Evolutionary conservation across 495 filamentous ascomycete genomes (phyloP), one percentile per base, ranked within the genome.

Genomic region (Aspergillus sparsus): DNA sequence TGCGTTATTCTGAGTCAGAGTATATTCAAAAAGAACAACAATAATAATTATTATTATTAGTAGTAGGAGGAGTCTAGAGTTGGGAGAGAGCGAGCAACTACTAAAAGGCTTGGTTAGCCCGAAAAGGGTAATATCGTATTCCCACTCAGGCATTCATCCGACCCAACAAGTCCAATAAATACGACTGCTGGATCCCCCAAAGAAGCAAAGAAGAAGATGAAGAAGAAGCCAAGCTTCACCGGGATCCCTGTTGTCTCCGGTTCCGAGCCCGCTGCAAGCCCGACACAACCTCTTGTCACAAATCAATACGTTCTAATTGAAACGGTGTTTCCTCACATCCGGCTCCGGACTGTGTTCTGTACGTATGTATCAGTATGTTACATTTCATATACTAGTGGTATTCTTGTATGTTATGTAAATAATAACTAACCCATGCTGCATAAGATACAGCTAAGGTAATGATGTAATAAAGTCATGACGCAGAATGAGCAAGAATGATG

Each of bases 51-150:
- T 27, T 27, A 27, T 27, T 27, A 1, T 27, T 27, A 27, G 21
- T 1, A 27, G 21, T 27, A 1, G 21, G 3, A 27, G 21, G 21
- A 27, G 21, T 27, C 21, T 27, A 27, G 21, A 27, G 21, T 27
- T 27, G 21, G 21, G 21, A 27, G 21, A 3, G 21, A 27, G 21
- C 21, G 21, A 27, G 21, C 21, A 27, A 27, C 21, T 27, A 27
- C 21, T 27, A 27, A 27, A 27, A 27, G 21, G 21, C 21, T 27
- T 27, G 21, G 21, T 27, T 41, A 9, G 16, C 11, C 44, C 15
- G 16, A 47, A 47, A 18, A n/a, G n/a, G 15, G 44, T 47, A 47
- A 47, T 47, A 47, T 47, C 44, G 44, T 47, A 21, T 47, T 18
- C 44, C 10, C 10, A 41, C n/a, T 41, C 11, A 41, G n/a, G 11